Base-by-base conservation (phyloP, 2,329 filamentous ascomycete genomes). In the Parastagonospora nodorum region DNA sequence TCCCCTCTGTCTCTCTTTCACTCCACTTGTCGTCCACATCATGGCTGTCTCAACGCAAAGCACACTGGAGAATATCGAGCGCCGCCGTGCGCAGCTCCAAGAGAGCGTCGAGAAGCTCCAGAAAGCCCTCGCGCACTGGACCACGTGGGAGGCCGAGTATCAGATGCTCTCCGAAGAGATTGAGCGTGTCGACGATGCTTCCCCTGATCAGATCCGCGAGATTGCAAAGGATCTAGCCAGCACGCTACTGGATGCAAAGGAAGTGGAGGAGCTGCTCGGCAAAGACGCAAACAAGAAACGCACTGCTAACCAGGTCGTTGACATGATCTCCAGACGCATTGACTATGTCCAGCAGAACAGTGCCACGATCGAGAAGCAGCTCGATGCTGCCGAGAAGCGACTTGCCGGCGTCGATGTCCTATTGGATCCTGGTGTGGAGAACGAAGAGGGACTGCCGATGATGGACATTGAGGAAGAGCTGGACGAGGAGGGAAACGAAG, bases 401-500 rank as follows among this genome's bases (percentile, higher is more conserved):
- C 77, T 93, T 42, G 84, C 85, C 12, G 84, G 84, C 8, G 61
- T 63, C 48, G 49, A 80, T 88, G 9, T 78, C 16, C 31, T 84
- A 8, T 76, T 85, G 3, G 81, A 86, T 19, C 82, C 86, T 0
- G 84, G 86, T 46, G 78, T 81, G 38, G 79, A 78, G 45, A 85
- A 88, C 53, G 88, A 89, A 53, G 85, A 86, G 10, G 87, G 86
- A 1, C 78, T 92, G 44, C 89, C 92, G 0, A 83, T 97, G 51
- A 92, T 89, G 29, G 94, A 97, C 64, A 97, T 99, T 58, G 80
- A 91, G 47, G 94, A 99, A 74, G 86, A 96, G 75, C 79, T 97
- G 19, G 94, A 97, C 67, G 92, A 97, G 8, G 84, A 96, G 9
- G 94, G 87, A 48, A 94, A 96, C 65, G 83, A 97, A 4, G 74